Conservation (phyloP, 768 basidiomycete genomes). For the Rubroboletus satanas region DNA sequence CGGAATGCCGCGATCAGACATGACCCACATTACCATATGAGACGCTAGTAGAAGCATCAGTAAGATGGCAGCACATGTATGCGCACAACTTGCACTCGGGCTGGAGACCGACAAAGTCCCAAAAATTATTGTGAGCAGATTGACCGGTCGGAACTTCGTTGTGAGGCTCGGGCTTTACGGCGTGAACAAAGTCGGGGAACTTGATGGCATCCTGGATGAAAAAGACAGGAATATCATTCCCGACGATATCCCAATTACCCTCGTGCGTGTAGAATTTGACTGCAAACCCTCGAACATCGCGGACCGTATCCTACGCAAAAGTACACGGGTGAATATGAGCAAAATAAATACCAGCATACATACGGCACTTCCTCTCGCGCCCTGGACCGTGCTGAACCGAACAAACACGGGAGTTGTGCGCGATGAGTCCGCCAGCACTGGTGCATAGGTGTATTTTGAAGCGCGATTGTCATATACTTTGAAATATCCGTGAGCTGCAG, state of each 20-base stretch:
- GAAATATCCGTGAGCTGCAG: slow-evolving; percentile 82
- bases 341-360: slow-evolving; percentile 19
- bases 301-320: slow-evolving; percentile 57
- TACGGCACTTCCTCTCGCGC: slow-evolving; percentile 78
- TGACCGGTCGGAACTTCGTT: slow-evolving; percentile 74
- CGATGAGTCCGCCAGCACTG: slow-evolving; percentile 68
- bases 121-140: slow-evolving; percentile 78
- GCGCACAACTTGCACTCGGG: slow-evolving; percentile 47
- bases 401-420: slow-evolving; percentile 74
- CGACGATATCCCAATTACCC: slow-evolving; percentile 86
- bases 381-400: slow-evolving; percentile 84
- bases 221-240: slow-evolving; percentile 81
- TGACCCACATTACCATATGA: slow-evolving; percentile 79
- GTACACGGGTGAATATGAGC: background rate
- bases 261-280: slow-evolving; percentile 79
- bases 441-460: slow-evolving; percentile 65
- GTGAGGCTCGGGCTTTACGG: slow-evolving; percentile 81
- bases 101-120: slow-evolving; percentile 76
- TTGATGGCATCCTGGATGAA: slow-evolving; percentile 80
- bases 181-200: slow-evolving; percentile 83
- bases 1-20: slow-evolving; percentile 84
- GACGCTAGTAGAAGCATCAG: slow-evolving; percentile 41
- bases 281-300: slow-evolving; percentile 88
- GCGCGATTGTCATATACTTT: slow-evolving; percentile 65
- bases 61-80: background rate